A percentile compares a stretch with the other conserved stretches of the same genome.
Evolutionary conservation across 2,329 filamentous ascomycete genomes (phyloP).

Genomic region (Fusarium xyrophilum): DNA sequence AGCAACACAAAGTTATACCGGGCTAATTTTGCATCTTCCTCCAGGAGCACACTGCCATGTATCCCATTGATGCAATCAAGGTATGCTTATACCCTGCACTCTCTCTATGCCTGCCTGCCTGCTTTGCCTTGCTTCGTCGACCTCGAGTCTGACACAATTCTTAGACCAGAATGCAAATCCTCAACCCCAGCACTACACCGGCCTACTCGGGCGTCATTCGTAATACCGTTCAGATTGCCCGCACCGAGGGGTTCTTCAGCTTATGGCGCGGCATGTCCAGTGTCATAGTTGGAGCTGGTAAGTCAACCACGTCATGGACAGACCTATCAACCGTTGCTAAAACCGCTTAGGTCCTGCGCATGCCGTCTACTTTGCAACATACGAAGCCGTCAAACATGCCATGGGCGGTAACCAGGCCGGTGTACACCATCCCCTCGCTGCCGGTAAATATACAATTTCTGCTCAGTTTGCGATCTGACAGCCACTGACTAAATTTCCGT

Average conservation of each 20-base stretch:
- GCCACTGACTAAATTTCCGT: slow-evolving; percentile 26
- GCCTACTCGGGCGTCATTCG: slow-evolving; percentile 91
- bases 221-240: slow-evolving; percentile 90
- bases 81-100: slow-evolving; percentile 54
- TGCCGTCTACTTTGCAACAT: slow-evolving; percentile 97
- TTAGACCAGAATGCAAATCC: slow-evolving; percentile 96
- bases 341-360: slow-evolving; percentile 81
- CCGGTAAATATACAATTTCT: slow-evolving; percentile 64
- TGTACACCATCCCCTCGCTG: slow-evolving; percentile 90
- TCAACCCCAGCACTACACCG: slow-evolving; percentile 80
- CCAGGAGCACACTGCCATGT: slow-evolving; percentile 98
- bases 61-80: slow-evolving; percentile 97
- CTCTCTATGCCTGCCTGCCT: not conserved
- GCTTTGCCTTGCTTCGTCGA: not conserved
- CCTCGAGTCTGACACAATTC: slow-evolving; percentile 25
- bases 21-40: slow-evolving; percentile 28
- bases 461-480: not conserved
- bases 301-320: slow-evolving; percentile 42
- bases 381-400: slow-evolving; percentile 94
- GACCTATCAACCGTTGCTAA: slow-evolving; percentile 12
- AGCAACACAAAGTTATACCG: not conserved
- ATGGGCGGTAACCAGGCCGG: slow-evolving; percentile 91
- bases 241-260: slow-evolving; percentile 86
- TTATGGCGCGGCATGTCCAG: slow-evolving; percentile 97
- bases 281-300: slow-evolving; percentile 93